A percentile compares a stretch with the other conserved stretches of the same genome.
phyloP scores from a whole-genome alignment of 805 yeast species.

The Starmerella ratchasimensis region DNA sequence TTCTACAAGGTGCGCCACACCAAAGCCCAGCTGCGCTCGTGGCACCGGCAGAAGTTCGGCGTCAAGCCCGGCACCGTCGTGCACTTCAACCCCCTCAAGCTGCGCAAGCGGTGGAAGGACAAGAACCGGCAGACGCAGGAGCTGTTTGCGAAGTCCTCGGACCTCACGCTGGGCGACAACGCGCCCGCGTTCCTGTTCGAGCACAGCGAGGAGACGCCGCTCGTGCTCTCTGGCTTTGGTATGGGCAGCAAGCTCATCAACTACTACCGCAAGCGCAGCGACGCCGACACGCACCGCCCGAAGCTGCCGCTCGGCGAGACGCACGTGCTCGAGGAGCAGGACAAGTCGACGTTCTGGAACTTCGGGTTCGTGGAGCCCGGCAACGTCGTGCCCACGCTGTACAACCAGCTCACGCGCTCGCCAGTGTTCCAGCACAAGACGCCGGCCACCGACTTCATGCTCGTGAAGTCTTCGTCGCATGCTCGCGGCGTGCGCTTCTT shows the following conservation, averaged over 20 bases:
- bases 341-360: slow-evolving; percentile 95
- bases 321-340: slow-evolving; percentile 89
- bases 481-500: slow-evolving; percentile 49
- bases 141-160: slow-evolving; percentile 54
- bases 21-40: slow-evolving; percentile 53
- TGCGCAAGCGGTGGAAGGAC: slow-evolving; percentile 78
- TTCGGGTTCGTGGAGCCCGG: slow-evolving; percentile 95
- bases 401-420: slow-evolving; percentile 82
- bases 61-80: slow-evolving; percentile 68
- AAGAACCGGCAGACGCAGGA: slow-evolving; percentile 69
- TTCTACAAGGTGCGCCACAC: slow-evolving; percentile 68
- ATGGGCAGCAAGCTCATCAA: slow-evolving; percentile 92
- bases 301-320: slow-evolving; percentile 87
- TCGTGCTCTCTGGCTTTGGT: slow-evolving; percentile 74
- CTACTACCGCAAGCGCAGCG: slow-evolving; percentile 72
- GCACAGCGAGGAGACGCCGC: slow-evolving; percentile 80
- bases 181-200: slow-evolving; percentile 69
- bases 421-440: slow-evolving; percentile 84
- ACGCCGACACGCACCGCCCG: slow-evolving; percentile 75
- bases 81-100: slow-evolving; percentile 58
- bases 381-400: slow-evolving; percentile 80
- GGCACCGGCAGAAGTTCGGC: slow-evolving; percentile 65
- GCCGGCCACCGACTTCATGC: slow-evolving; percentile 62
- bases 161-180: slow-evolving; percentile 72
- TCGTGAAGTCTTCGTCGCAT: slow-evolving; percentile 68